These are phyloP conservation scores for Syzygium grande DNA, from an alignment of 345 rosid genomes.

Conservation along the genomic window DNA sequence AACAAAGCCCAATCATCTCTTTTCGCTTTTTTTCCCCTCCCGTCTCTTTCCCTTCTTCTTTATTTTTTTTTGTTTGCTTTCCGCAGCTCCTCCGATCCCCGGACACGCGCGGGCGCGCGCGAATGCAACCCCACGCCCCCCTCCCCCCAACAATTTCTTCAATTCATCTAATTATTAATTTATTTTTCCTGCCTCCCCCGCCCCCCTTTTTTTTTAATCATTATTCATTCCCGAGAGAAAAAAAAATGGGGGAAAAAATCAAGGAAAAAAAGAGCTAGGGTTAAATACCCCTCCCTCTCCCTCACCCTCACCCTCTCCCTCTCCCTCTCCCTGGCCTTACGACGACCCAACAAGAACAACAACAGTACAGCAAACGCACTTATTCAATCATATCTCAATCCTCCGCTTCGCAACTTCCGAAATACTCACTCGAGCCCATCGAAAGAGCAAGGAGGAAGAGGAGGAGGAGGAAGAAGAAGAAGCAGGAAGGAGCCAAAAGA, in stretches of 20 bases:
- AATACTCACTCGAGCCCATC: too few relatives aligned
- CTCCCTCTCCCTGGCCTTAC: neutral
- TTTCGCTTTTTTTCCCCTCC: too few relatives aligned
- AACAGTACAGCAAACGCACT: neutral
- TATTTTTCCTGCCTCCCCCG: neutral
- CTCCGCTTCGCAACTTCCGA: neutral
- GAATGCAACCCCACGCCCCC: neutral
- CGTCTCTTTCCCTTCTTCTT: neutral
- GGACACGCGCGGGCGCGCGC: neutral
- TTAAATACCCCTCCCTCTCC: neutral
- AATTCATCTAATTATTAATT: neutral
- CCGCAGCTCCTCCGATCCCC: neutral
- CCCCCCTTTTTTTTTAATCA: neutral
- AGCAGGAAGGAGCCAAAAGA: neutral
- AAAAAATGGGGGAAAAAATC: neutral
- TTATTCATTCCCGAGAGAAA: neutral
- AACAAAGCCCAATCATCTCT: neutral
- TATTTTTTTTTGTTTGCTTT: neutral
- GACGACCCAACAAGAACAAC: neutral
- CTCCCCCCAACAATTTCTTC: too few relatives aligned
- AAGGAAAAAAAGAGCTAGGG: neutral
- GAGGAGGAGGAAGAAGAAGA: too few relatives aligned
- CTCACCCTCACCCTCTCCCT: neutral
- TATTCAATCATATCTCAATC: neutral
- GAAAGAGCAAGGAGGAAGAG: too few relatives aligned